Evolutionary conservation across 192 early-diverging fungal species (phyloP), one percentile per base, ranked within the genome.

Genomic region (Diversispora eburnea): DNA sequence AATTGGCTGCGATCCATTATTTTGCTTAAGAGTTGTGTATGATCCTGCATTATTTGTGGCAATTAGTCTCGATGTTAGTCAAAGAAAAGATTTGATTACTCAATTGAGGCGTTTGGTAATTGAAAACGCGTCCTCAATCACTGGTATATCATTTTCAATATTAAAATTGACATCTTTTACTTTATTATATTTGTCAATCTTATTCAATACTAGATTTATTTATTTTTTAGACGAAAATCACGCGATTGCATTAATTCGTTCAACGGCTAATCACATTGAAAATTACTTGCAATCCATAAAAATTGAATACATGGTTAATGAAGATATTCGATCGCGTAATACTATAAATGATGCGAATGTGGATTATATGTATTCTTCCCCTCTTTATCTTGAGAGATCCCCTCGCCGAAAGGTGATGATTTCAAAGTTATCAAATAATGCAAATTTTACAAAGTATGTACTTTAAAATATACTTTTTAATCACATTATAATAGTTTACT

Each of bases 361-460:
- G 7, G 42, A 63, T 46, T 63, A 46, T 63, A 45, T 63, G 13
- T 63, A 45, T 46, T 63, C 61, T n/a, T 45, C 61, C 9, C 42
- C 25, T 8, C 43, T n/a, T 43, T 63, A 63, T 43, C 17, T 41
- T 46, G 15, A 63, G 15, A 39, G 9, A 45, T 45, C 42, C 4
- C 55, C 55, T 19, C 17, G 55, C 57, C 20, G 25, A 59, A 10
- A 12, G 20, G 19, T 25, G 22, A 33, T 12, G 2, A 59, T 33
- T 33, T 3, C 41, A 41, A 13, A 41, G 0, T n/a, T 13, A 63
- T 45, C 33, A 62, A 13, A 54, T 13, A 54, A 54, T 12, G 51
- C 12, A 54, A 10, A 54, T 4, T 54, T 17, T 54, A 12, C 51
- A 13, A 54, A 54, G 12, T 17, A 17, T 2, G 51, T 54, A 0